phyloP scores from a whole-genome alignment of 1,284 basidiomycete species.

The Ustilago lituana region DNA sequence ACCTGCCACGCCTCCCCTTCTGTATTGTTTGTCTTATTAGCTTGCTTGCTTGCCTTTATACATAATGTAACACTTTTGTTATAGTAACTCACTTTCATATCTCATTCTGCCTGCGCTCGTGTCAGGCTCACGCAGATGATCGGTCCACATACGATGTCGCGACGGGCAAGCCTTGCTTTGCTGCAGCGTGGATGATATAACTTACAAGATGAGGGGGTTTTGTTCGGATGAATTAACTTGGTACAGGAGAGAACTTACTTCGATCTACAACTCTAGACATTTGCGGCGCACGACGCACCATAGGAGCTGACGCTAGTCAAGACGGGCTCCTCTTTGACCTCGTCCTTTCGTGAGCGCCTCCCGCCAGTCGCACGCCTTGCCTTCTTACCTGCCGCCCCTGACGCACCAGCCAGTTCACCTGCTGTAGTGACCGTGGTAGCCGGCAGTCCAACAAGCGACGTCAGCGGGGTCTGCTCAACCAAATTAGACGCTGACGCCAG shows the following conservation, averaged over 20 bases:
- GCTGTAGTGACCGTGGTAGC: constrained; percentile 9
- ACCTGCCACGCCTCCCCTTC: not conserved
- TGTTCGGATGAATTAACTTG: too few relatives aligned
- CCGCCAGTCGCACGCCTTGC: not conserved
- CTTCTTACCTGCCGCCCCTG: constrained; percentile 1
- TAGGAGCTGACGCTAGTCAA: not conserved
- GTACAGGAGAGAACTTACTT: constrained; percentile 1
- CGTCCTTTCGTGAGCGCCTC: constrained; percentile 20
- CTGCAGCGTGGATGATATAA: too few relatives aligned
- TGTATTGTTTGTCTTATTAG: not conserved
- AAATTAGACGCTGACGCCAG: constrained; percentile 10
- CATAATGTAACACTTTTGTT: too few relatives aligned
- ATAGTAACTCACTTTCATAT: not conserved
- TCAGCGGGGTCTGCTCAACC: constrained; percentile 37
- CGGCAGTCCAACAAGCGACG: constrained; percentile 31
- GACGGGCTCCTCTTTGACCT: constrained; percentile 2
- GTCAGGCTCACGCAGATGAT: too few relatives aligned
- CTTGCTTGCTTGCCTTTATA: too few relatives aligned
- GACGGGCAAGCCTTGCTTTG: too few relatives aligned
- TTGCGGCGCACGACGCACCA: too few relatives aligned
- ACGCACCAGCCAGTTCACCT: not conserved
- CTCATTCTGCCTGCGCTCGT: too few relatives aligned
- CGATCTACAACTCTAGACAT: too few relatives aligned
- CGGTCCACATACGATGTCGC: too few relatives aligned
- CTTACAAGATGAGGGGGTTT: too few relatives aligned